phyloP scores from a whole-genome alignment of 2,329 filamentous ascomycete species.

The Fusarium illudens region DNA sequence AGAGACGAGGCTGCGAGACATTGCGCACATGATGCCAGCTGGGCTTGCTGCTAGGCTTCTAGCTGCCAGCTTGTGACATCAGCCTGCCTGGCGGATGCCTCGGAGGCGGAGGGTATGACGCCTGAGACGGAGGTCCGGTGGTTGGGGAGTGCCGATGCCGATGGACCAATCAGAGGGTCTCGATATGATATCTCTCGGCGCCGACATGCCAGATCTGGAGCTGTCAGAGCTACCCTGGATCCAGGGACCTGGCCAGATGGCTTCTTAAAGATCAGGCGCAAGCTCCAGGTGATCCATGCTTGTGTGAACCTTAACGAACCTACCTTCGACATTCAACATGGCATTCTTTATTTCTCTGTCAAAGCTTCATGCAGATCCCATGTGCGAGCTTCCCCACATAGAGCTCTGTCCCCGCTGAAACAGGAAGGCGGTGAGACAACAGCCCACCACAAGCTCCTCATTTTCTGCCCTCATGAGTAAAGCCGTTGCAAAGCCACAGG shows the following conservation, averaged over 20 bases:
- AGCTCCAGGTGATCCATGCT: slow-evolving; percentile 14
- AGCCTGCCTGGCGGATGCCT: slow-evolving; percentile 31
- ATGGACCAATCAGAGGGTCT: slow-evolving; percentile 27
- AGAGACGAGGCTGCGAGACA: slow-evolving; percentile 29
- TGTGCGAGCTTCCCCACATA: background rate
- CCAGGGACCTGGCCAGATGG: background rate
- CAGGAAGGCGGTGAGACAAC: slow-evolving; percentile 36
- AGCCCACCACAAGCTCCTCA: slow-evolving; percentile 26
- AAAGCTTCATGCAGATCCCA: background rate
- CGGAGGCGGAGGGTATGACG: slow-evolving; percentile 39
- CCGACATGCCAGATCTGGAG: slow-evolving; percentile 19
- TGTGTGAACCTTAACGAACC: background rate
- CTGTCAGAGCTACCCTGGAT: slow-evolving; percentile 15
- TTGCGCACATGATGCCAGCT: slow-evolving; percentile 39
- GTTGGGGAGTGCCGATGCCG: slow-evolving; percentile 17
- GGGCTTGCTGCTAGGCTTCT: slow-evolving; percentile 13
- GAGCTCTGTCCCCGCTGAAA: background rate
- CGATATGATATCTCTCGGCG: slow-evolving; percentile 24
- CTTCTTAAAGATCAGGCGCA: slow-evolving; percentile 10
- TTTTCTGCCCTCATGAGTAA: slow-evolving; percentile 30
- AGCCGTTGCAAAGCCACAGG: slow-evolving; percentile 20
- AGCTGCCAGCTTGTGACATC: slow-evolving; percentile 39
- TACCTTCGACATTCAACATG: background rate
- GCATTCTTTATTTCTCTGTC: background rate
- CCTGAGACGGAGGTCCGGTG: slow-evolving; percentile 20